Conservation (phyloP, 441 rosid genomes). For the Iberis amara region DNA sequence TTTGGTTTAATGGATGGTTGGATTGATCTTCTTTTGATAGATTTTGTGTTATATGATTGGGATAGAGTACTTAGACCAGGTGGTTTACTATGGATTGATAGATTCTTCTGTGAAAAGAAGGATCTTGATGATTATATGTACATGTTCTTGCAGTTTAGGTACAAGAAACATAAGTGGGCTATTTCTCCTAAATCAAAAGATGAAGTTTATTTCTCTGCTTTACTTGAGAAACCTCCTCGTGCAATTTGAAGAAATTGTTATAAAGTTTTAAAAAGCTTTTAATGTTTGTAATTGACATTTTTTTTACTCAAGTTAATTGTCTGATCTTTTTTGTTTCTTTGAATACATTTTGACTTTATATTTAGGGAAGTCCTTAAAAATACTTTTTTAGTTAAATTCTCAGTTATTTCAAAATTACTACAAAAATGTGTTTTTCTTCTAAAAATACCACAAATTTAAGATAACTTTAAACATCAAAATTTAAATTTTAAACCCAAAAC, state of each 20-base stretch:
- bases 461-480: too few relatives aligned
- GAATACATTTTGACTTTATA: too few relatives aligned
- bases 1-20: conserved; percentile 74
- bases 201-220: conserved; percentile 73
- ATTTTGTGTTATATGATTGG: conserved; percentile 78
- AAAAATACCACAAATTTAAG: too few relatives aligned
- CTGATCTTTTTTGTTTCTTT: background rate
- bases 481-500: too few relatives aligned
- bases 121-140: conserved; percentile 83
- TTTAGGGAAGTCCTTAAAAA: too few relatives aligned
- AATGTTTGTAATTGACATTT: conserved; percentile 14
- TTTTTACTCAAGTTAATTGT: background rate
- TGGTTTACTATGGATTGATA: conserved; percentile 77
- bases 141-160: conserved; percentile 79
- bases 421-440: too few relatives aligned
- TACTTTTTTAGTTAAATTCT: too few relatives aligned
- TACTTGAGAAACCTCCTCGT: conserved; percentile 80
- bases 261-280: background rate
- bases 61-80: conserved; percentile 78
- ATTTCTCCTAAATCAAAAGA: conserved; percentile 58
- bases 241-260: conserved; percentile 40
- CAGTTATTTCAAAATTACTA: too few relatives aligned
- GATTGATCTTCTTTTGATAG: conserved; percentile 66
- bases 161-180: conserved; percentile 81
- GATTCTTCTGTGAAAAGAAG: conserved; percentile 61